These are phyloP conservation scores for Cutaneotrichosporon spelunceum DNA, from an alignment of 1,284 basidiomycete species.

Conservation along the genomic window DNA sequence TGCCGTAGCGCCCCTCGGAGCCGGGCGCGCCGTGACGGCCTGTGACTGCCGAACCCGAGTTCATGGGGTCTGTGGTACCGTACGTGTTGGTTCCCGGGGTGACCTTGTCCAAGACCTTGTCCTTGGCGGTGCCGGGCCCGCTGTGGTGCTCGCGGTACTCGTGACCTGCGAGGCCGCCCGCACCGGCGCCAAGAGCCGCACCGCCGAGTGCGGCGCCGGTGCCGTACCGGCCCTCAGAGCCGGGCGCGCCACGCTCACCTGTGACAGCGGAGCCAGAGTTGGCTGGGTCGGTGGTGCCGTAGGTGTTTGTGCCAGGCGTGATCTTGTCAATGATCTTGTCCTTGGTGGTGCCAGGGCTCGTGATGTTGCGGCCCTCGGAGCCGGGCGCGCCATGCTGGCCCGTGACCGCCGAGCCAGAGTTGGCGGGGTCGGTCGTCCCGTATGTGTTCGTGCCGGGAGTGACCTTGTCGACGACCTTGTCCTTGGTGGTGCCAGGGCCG, in stretches of 20 bases:
- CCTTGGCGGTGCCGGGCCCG: not conserved
- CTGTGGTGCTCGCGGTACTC: no score
- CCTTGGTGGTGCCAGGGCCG: not conserved
- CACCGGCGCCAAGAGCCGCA: constrained; percentile 4
- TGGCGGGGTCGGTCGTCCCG: not conserved
- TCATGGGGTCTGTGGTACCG: not conserved
- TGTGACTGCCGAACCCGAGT: not conserved
- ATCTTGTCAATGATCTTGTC: not conserved
- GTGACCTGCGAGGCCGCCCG: not conserved
- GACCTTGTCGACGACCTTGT: no score
- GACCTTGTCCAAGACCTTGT: no score
- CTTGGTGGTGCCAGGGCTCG: not conserved
- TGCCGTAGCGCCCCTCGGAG: not conserved
- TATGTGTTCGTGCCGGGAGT: not conserved
- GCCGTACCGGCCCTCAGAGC: not conserved
- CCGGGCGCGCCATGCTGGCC: not conserved
- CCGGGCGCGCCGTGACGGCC: not conserved
- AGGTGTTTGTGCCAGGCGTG: not conserved
- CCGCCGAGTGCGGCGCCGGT: constrained; percentile 1
- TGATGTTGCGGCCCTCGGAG: not conserved
- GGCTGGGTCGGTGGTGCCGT: not conserved
- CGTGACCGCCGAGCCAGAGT: not conserved
- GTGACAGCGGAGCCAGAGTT: not conserved
- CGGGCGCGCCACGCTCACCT: not conserved
- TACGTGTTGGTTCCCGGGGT: not conserved